Base-by-base conservation (phyloP, 2,329 filamentous ascomycete species). In the Colletotrichum sidae region DNA sequence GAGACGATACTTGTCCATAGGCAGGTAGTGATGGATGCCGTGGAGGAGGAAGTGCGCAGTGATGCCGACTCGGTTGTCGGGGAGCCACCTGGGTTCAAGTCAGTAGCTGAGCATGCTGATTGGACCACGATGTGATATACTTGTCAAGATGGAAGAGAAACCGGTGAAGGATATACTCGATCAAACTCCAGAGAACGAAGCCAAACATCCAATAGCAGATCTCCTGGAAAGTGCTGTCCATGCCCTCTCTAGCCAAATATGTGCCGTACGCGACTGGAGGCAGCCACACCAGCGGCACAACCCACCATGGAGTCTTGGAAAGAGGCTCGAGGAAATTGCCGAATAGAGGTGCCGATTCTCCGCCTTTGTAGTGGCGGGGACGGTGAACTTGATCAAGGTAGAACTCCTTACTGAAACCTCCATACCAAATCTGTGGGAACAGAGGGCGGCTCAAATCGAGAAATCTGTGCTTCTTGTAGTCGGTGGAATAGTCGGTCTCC, bases 251-350 rank as follows among this genome's bases (percentile, higher is more conserved):
- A 10, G 92, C 90, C 17, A 92, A 72, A 67, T 85, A 88, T 10
- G 90, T 87, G 34, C 92, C 93, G 74, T 94, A 97, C 9, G 82
- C 72, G 46, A 97, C 86, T 15, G 83, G 86, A n/a, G 96, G 96
- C 46, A 96, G 76, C 96, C 96, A 99, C 2, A 97, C 67, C 0
- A 84, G 84, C 3, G 96, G 96, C 10, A 99, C 85, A 49, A 97
- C 77, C 88, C 91, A 99, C 96, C 96, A 99, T 1, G 96, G 88
- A 2, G 96, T 99, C 84, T 94, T 92, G 77, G 90, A 94, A 65
- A 99, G 81, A n/a, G 96, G 96, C 80, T 99, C 96, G n/a, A 99
- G 83, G 77, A 99, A 97, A 80, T 99, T 98, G 66, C 96, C 96
- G 79, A 99, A 99, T 33, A 99, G 81, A 17, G 96, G 96, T 42